Evolutionary conservation across 352 stramenopile genomes (phyloP).

Genomic region (Nothophytophthora sp.): DNA sequence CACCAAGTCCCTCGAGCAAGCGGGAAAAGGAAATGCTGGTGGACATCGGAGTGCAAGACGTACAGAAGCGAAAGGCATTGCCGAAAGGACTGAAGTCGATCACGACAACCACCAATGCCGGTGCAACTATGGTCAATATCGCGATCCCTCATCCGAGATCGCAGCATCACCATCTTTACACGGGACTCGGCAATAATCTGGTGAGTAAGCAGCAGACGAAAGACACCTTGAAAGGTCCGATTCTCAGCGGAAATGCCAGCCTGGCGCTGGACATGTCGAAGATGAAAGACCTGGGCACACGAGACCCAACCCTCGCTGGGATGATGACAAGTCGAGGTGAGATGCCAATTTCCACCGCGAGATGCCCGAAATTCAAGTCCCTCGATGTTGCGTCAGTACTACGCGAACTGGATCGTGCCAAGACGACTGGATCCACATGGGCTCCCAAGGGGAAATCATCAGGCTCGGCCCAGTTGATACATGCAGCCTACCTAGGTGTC

Average conservation of each 20-base stretch:
- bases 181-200: conserved; percentile 19
- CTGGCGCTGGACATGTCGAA: conserved; percentile 40
- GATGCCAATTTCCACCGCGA: conserved; percentile 16
- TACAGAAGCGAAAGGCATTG: conserved; percentile 33
- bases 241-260: conserved; percentile 18
- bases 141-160: conserved; percentile 7
- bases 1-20: conserved; percentile 7
- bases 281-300: conserved; percentile 20
- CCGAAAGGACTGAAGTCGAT: conserved; percentile 29
- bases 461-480: neutral
- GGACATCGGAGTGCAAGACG: conserved; percentile 16
- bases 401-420: conserved; percentile 38
- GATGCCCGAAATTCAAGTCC: conserved; percentile 50
- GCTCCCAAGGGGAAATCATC: conserved; percentile 9
- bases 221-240: conserved; percentile 37
- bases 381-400: conserved; percentile 47
- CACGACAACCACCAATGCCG: conserved; percentile 8
- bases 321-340: conserved; percentile 18
- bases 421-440: conserved; percentile 12
- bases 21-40: conserved; percentile 19
- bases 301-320: conserved; percentile 4
- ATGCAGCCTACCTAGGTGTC: neutral
- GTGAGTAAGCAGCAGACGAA: conserved; percentile 28
- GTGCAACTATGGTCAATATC: conserved; percentile 15
- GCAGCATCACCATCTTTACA: conserved; percentile 22